phyloP scores from a whole-genome alignment of 352 stramenopile genomes.

The Globisporangium mamillatum region DNA sequence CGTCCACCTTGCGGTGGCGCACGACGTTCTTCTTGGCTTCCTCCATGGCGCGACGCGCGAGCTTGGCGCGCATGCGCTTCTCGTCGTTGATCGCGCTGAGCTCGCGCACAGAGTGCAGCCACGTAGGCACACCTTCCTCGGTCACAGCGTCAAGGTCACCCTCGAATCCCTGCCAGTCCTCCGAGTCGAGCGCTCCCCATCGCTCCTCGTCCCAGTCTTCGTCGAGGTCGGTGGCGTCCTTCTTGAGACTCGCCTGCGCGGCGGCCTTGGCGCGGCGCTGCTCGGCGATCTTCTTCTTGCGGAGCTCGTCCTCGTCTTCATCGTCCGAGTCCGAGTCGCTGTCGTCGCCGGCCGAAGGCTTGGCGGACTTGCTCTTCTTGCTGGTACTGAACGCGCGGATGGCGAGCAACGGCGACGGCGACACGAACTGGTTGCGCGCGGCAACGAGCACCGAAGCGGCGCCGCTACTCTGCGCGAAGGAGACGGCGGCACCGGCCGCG shows the following conservation, averaged over 20 bases:
- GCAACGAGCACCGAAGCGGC: conserved; percentile 6
- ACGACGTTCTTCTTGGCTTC: conserved; percentile 75
- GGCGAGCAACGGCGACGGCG: conserved; percentile 15
- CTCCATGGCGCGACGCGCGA: conserved; percentile 57
- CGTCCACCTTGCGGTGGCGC: conserved; percentile 69
- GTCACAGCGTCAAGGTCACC: conserved; percentile 76
- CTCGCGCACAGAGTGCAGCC: conserved; percentile 79
- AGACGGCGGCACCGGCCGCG: conserved; percentile 1
- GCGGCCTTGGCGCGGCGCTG: conserved; percentile 18
- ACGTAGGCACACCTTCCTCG: conserved; percentile 72
- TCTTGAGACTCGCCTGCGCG: conserved; percentile 24
- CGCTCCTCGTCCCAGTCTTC: conserved; percentile 73
- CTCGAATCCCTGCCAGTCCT: conserved; percentile 81
- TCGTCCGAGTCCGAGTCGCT: conserved; percentile 25
- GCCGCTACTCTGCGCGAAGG: conserved; percentile 14
- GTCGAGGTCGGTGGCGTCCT: conserved; percentile 37
- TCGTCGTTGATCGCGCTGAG: conserved; percentile 62
- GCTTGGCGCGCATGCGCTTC: conserved; percentile 65
- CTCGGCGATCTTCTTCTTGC: conserved; percentile 15
- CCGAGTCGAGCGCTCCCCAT: conserved; percentile 58
- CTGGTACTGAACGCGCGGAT: conserved; percentile 32
- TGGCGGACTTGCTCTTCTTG: conserved; percentile 15
- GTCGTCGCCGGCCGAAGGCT: conserved; percentile 6
- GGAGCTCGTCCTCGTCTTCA: conserved; percentile 27
- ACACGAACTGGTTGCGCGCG: conserved; percentile 9